phyloP scores from a whole-genome alignment of 192 early-diverging fungal species.

The Rhizophagus prolifer region DNA sequence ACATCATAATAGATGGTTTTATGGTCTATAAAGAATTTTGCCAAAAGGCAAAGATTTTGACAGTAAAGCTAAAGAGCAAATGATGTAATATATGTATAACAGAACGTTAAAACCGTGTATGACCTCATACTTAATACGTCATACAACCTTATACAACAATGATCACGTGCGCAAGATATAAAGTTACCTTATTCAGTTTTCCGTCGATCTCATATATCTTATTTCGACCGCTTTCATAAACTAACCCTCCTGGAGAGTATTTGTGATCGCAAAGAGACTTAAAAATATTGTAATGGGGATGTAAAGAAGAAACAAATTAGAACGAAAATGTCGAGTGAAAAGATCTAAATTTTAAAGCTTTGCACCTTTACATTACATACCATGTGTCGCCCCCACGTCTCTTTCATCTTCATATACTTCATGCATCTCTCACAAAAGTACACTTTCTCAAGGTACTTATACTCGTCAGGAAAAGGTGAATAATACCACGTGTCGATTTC shows the following conservation, averaged over 20 bases:
- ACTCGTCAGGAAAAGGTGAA: slow-evolving; percentile 93
- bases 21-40: slow-evolving; percentile 95
- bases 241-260: slow-evolving; percentile 74
- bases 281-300: slow-evolving; percentile 6
- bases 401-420: slow-evolving; percentile 85
- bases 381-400: slow-evolving; percentile 64
- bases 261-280: slow-evolving; percentile 58
- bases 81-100: slow-evolving; percentile 2
- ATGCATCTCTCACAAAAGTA: slow-evolving; percentile 92
- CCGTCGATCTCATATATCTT: slow-evolving; percentile 89
- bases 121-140: no score
- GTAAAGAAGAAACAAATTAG: neutral
- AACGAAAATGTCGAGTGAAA: neutral
- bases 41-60: slow-evolving; percentile 90
- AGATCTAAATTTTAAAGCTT: slow-evolving; percentile 12
- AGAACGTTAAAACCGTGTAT: neutral
- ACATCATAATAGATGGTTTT: slow-evolving; percentile 96
- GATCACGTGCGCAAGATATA: neutral
- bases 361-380: slow-evolving; percentile 33
- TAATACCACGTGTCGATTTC: slow-evolving; percentile 92
- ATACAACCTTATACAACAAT: neutral
- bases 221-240: slow-evolving; percentile 72
- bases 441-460: slow-evolving; percentile 63
- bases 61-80: slow-evolving; percentile 70
- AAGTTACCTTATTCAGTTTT: slow-evolving; percentile 68